Base-by-base conservation (phyloP, 23 red algal genomes). In the Gracilaria gracilis region DNA sequence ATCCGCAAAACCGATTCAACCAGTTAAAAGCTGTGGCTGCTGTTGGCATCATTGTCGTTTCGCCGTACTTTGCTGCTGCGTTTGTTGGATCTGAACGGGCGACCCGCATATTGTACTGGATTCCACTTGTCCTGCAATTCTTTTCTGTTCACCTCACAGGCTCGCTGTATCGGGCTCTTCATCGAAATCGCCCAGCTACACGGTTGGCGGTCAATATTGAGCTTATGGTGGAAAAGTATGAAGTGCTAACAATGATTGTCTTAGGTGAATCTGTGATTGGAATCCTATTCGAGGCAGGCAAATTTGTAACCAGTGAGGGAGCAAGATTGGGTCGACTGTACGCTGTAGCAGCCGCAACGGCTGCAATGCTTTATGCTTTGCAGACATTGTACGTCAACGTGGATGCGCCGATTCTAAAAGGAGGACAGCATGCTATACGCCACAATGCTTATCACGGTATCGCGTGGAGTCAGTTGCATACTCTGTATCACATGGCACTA, bases 11-110 rank as follows among this genome's bases (percentile, higher is more conserved):
- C 39, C 28, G 64, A 11, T 39, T 92, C 15, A 75, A 83, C 29
- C 89, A 92, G 79, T 65, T 86, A 23, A 71, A 75, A 14, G 34
- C 51, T 23, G 51, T 49, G 51, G 21, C 74, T 0, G 54, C 36
- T 21, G 62, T 57, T 37, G 35, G 61, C 9, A 88, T 54, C 31
- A 19, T 67, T 8, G 5, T 74, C 16, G 50, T 75, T 3, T 11
- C 61, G 12, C 92, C 92, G 20, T 94, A 94, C 54, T 57, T 94
- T 28, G 92, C 71, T 12, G 92, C 92, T 4, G 92, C 92, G 15
- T 81, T 94, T 87, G 82, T 94, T 0, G 15, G 39, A n/a, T 81
- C 83, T 33, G 83, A 55, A 44, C 53, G 82, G 31, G 75, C 83
- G 36, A 61, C 65, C 24, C 25, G 74, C 9, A 88, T 94, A 27